Evolutionary conservation across 2,329 filamentous ascomycete species (phyloP), one percentile per base, ranked within the genome.

Genomic region (Acephala macrosclerotiorum): DNA sequence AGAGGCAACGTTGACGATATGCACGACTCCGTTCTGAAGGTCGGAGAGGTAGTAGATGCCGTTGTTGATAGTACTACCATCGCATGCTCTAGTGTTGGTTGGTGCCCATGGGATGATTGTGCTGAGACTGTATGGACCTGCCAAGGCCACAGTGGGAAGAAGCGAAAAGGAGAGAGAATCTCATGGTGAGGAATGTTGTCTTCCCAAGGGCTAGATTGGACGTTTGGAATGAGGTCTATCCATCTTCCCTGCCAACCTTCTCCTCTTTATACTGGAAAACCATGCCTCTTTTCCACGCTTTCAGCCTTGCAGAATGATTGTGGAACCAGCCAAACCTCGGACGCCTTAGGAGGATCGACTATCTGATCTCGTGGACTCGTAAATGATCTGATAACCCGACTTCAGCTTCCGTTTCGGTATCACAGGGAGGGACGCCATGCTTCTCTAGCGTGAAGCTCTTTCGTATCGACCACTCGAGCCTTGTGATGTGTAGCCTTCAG

Each of bases 31-130:
- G 35, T 68, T 66, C 25, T 33, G 53, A 38, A 53, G 64, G 20
- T 49, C 45, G 20, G 45, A 49, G n/a, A 68, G 59, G 42, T 66
- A 66, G 47, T 59, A 68, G 12, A 59, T 66, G 33, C 47, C 56
- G 45, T 66, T 64, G 45, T 60, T 16, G 20, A 63, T 58, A 18
- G 29, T 45, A 11, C 60, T 58, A 12, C 36, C 22, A 22, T 63
- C 60, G 18, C 33, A 9, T 6, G 45, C 45, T 5, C 16, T 40
- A 25, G 29, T 55, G 20, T 53, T 55, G 29, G 49, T 20, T 14
- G 59, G 35, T 14, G 11, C 55, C 59, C 59, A 61, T 18, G 59
- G 45, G 1, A 55, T 33, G 35, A 55, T 61, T 14, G 5, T 53
- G 5, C 29, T 35, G n/a, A 61, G 29, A 16, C 33, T 53, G 36